Evolutionary conservation across 305 asterid genomes (phyloP).

Genomic region (Fraxinus ornus): DNA sequence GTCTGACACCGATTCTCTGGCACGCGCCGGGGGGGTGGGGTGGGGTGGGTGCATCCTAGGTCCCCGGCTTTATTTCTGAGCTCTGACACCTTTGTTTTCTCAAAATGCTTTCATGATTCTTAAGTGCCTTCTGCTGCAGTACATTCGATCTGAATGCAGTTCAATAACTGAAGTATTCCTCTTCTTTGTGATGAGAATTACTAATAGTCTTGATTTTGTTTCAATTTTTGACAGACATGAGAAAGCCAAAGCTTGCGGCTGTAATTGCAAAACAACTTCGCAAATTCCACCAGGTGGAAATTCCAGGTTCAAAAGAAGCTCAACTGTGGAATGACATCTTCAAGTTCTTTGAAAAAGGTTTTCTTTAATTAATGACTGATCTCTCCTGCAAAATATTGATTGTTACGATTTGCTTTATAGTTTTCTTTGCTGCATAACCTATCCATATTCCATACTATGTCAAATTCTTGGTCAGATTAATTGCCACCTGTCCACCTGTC

Average conservation of each 20-base stretch:
- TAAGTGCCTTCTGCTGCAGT: not conserved
- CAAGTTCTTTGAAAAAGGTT: conserved; percentile 72
- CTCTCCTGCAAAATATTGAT: conserved; percentile 23
- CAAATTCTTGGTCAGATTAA: conserved; percentile 4
- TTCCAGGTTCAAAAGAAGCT: conserved; percentile 87
- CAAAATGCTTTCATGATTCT: not conserved
- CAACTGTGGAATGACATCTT: conserved; percentile 81
- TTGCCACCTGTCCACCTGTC: conserved; percentile 12
- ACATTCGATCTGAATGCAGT: not conserved
- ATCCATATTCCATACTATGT: not conserved
- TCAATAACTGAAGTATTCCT: not conserved
- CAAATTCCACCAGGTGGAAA: conserved; percentile 80
- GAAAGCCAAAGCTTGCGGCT: conserved; percentile 69
- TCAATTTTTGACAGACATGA: conserved; percentile 61
- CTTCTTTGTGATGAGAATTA: conserved; percentile 20
- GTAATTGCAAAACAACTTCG: conserved; percentile 82
- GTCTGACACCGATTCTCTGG: not conserved
- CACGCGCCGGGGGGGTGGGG: not conserved
- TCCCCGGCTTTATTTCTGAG: not conserved
- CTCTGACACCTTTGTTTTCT: not conserved
- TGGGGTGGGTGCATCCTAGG: not conserved
- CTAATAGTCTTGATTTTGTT: conserved; percentile 18
- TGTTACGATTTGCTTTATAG: conserved; percentile 19
- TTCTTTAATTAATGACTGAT: conserved; percentile 21
- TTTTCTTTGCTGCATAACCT: not conserved